phyloP scores from a whole-genome alignment of 768 basidiomycete species.

The Naganishia vishniacii region DNA sequence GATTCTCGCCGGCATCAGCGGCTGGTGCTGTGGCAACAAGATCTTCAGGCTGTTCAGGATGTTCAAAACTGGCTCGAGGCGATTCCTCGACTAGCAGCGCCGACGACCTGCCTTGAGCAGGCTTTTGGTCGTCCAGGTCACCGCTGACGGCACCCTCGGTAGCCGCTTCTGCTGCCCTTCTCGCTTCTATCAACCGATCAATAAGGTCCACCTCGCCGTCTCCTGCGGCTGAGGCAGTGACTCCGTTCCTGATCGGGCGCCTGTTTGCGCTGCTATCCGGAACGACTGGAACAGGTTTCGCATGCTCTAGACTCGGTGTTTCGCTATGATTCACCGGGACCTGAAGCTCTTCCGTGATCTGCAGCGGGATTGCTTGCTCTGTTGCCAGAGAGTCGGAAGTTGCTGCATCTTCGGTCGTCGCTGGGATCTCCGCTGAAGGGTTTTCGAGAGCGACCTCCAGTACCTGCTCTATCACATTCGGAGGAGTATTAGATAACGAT shows the following conservation, averaged over 20 bases:
- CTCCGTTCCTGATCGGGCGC: neutral
- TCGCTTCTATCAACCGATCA: constrained; percentile 8
- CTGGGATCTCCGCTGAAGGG: neutral
- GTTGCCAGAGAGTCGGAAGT: neutral
- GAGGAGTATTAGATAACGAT: no score
- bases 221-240: neutral
- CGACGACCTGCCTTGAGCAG: neutral
- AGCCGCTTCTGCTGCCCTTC: neutral
- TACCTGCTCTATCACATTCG: constrained; percentile 7
- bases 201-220: neutral
- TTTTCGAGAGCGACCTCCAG: neutral
- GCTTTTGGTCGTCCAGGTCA: neutral
- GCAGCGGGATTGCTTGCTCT: neutral
- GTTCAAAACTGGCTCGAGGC: no score
- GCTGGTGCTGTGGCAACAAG: no score
- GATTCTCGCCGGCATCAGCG: no score
- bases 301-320: neutral
- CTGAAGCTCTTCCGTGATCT: constrained; percentile 6
- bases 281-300: neutral
- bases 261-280: neutral
- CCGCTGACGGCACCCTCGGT: neutral
- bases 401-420: neutral
- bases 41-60: no score
- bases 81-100: no score
- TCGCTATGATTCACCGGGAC: neutral